phyloP scores from a whole-genome alignment of 169 alveolate genomes.

The Plasmodium billcollinsi region DNA sequence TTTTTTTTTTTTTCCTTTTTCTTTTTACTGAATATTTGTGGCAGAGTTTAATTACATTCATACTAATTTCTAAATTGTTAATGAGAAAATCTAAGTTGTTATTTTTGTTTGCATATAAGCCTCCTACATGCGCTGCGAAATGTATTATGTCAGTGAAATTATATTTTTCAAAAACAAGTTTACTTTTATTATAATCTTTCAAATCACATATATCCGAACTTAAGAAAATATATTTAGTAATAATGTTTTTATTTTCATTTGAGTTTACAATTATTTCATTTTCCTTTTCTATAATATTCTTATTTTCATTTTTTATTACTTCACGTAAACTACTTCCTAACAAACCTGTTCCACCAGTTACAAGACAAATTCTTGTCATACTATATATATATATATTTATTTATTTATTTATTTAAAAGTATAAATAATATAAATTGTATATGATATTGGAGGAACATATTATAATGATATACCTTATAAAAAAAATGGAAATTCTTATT shows the following conservation, averaged over 20 bases:
- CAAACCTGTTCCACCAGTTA: constrained; percentile 73
- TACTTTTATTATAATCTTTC: constrained; percentile 45
- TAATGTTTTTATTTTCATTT: constrained; percentile 30
- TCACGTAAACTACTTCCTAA: constrained; percentile 72
- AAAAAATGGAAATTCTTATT: too few relatives aligned
- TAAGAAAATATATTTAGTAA: constrained; percentile 65
- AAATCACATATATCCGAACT: constrained; percentile 73
- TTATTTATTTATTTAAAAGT: too few relatives aligned
- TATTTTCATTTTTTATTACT: constrained; percentile 32
- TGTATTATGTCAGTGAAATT: constrained; percentile 68
- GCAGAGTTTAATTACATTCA: constrained; percentile 57
- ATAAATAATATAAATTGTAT: too few relatives aligned
- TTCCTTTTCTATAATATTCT: constrained; percentile 34
- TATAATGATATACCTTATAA: too few relatives aligned
- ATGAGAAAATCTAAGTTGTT: constrained; percentile 46
- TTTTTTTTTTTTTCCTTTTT: background rate
- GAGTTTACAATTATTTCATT: constrained; percentile 69
- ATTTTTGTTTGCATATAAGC: constrained; percentile 53
- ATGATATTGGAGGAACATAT: too few relatives aligned
- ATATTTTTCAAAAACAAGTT: constrained; percentile 46
- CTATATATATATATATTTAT: background rate
- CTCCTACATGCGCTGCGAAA: constrained; percentile 73
- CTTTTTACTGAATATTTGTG: constrained; percentile 51
- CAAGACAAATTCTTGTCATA: constrained; percentile 63
- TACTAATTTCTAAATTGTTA: constrained; percentile 61